Base-by-base conservation (phyloP, 257 asterid genomes). In the Henckelia pumila region DNA sequence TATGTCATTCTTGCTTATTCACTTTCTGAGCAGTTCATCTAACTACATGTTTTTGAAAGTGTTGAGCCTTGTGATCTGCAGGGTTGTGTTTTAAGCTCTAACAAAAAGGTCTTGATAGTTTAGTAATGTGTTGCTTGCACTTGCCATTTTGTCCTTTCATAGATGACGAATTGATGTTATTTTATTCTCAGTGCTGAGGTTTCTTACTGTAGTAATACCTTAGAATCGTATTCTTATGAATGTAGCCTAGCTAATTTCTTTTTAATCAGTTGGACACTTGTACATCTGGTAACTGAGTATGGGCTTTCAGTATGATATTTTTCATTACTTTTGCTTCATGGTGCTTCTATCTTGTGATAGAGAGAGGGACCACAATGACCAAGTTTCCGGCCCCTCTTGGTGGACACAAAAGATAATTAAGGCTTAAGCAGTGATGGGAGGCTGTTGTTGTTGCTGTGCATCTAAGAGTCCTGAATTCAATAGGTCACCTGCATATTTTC, bases 371-470 rank as follows among this genome's bases (percentile, higher is more conserved):
- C 21, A 78, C 50, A 71, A 84, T 83, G 92, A 74, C 65, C 79
- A 58, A 75, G 71, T 66, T 26, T 47, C 71, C 23, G 17, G 40
- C 64, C 68, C 75, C 75, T 58, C 73, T 77, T 47, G 79, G 81
- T 72, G 81, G 85, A 68, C 77, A 75, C 65, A 72, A 62, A 61
- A 68, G 71, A 71, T 73, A 69, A 53, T 68, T 68, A 28, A 47
- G 8, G 55, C 21, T 16, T 47, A 16, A 21, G 13, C 65, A 67
- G 80, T 76, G 75, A 87, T 89, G 95, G 96, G 96, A 69, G 91
- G 85, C 80, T 86, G 92, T 68, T 84, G 91, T 68, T 87, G 92
- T 64, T 89, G 95, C 80, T 87, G 88, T 78, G 86, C 91, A 22
- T 74, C 84, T 59, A 80, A 68, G 62, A 53, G 62, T 59, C 75